Evolutionary conservation across 2,329 filamentous ascomycete genomes (phyloP).

Genomic region (Neofusicoccum kwambonambiense): DNA sequence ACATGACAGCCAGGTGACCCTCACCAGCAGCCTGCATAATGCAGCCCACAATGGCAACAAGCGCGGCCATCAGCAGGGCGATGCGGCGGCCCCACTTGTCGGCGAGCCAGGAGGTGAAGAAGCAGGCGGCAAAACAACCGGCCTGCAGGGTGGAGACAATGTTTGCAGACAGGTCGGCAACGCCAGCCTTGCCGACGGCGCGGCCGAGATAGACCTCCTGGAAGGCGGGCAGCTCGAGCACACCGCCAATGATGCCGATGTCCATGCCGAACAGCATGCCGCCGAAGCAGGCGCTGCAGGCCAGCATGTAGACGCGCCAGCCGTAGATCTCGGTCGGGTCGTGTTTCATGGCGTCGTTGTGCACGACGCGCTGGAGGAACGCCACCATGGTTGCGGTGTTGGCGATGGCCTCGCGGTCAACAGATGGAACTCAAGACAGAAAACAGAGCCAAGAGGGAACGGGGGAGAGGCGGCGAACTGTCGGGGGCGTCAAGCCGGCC

Average conservation of each 20-base stretch:
- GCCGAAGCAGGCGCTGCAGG: constrained; percentile 66
- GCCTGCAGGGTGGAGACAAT: constrained; percentile 70
- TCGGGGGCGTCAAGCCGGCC: background rate
- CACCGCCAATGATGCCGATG: constrained; percentile 61
- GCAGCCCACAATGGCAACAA: constrained; percentile 60
- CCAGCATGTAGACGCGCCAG: constrained; percentile 65
- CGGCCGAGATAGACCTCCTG: constrained; percentile 35
- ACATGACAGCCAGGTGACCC: constrained; percentile 62
- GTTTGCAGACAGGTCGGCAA: constrained; percentile 61
- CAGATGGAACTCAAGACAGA: background rate
- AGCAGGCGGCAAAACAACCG: constrained; percentile 63
- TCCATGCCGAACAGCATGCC: constrained; percentile 67
- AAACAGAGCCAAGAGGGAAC: background rate
- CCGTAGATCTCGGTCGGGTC: constrained; percentile 69
- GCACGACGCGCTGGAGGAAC: constrained; percentile 57
- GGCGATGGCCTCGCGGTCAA: constrained; percentile 2
- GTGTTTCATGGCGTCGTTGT: constrained; percentile 68
- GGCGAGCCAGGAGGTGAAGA: constrained; percentile 56
- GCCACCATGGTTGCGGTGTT: constrained; percentile 5
- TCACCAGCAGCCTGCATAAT: constrained; percentile 63
- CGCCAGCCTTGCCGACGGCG: constrained; percentile 36
- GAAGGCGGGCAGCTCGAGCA: constrained; percentile 61
- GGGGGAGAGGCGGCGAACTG: background rate
- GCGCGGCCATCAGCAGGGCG: constrained; percentile 56
- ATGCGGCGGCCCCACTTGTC: constrained; percentile 57